A percentile compares a stretch with the other conserved stretches of the same genome.
phyloP scores from a whole-genome alignment of 441 rosid genomes.

The Pelargonium myrrhifolium region DNA sequence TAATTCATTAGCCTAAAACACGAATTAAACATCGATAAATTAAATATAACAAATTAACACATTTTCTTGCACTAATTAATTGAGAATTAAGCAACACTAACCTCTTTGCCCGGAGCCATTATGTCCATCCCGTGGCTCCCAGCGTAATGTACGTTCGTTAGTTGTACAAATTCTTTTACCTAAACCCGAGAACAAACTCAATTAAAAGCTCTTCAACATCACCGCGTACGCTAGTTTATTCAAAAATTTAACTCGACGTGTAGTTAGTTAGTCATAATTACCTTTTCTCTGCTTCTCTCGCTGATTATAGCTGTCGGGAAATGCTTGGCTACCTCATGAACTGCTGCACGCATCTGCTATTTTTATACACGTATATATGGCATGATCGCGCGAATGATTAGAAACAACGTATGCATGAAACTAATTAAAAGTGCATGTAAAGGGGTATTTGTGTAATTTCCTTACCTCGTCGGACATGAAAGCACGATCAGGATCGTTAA shows the following conservation, averaged over 20 bases:
- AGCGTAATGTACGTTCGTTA: slow-evolving; percentile 35
- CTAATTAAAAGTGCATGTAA: no score
- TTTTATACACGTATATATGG: not conserved
- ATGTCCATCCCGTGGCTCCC: slow-evolving; percentile 53
- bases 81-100: slow-evolving; percentile 20
- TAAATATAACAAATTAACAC: not conserved
- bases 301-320: slow-evolving; percentile 42
- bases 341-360: slow-evolving; percentile 39
- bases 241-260: no score
- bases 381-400: not conserved
- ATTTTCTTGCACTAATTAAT: not conserved
- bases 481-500: slow-evolving; percentile 36
- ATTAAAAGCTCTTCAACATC: not conserved
- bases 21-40: not conserved
- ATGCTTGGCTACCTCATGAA: slow-evolving; percentile 33
- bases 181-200: slow-evolving; percentile 6
- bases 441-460: no score
- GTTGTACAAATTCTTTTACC: slow-evolving; percentile 38
- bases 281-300: slow-evolving; percentile 41
- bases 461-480: slow-evolving; percentile 37
- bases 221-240: not conserved
- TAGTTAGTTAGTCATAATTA: not conserved
- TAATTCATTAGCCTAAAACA: slow-evolving; percentile 27
- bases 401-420: no score
- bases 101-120: slow-evolving; percentile 17